phyloP scores from a whole-genome alignment of 768 basidiomycete genomes.

The Pisolithus microcarpus region DNA sequence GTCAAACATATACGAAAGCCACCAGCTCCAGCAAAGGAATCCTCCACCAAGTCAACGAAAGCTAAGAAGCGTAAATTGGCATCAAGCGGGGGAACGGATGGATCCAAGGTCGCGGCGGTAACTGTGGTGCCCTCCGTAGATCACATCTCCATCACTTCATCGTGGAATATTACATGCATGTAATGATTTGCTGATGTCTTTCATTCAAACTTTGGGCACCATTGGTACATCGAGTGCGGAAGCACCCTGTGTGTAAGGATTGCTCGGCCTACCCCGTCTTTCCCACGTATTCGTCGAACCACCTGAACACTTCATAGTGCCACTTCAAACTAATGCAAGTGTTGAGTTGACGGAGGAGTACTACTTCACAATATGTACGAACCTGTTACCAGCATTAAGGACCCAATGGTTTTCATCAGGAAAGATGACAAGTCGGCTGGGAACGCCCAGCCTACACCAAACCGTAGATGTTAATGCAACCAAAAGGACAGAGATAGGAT shows the following conservation, averaged over 20 bases:
- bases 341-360: no score
- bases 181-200: no score
- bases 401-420: constrained; percentile 95
- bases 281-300: constrained; percentile 71
- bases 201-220: no score
- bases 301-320: constrained; percentile 91
- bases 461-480: neutral
- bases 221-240: no score
- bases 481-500: neutral
- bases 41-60: neutral
- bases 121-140: neutral
- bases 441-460: constrained; percentile 50
- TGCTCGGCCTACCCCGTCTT: constrained; percentile 10
- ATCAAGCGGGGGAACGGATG: constrained; percentile 4
- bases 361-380: constrained; percentile 6
- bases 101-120: constrained; percentile 6
- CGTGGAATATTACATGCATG: no score
- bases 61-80: constrained; percentile 19
- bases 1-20: constrained; percentile 21
- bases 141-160: no score
- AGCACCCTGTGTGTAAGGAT: no score
- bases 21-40: constrained; percentile 3
- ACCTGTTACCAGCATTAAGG: constrained; percentile 71
- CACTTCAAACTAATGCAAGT: constrained; percentile 63
- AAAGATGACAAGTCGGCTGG: constrained; percentile 75